These are phyloP conservation scores for Sistotremastrum suecicum DNA, from an alignment of 768 basidiomycete genomes.

Conservation along the genomic window DNA sequence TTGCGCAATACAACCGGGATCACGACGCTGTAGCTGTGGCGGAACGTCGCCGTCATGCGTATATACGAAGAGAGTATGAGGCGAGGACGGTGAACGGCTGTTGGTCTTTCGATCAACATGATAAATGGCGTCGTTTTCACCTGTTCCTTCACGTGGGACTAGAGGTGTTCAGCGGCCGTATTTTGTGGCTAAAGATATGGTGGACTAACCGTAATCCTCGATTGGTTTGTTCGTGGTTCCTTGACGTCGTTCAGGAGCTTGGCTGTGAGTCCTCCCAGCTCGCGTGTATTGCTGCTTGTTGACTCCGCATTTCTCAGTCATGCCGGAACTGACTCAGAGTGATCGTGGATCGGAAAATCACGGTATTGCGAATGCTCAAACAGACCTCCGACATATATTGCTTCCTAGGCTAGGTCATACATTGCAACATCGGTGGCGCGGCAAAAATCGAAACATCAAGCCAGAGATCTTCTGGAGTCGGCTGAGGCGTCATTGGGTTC, in stretches of 20 bases:
- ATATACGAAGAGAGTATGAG: too few species aligned
- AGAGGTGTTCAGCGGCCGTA: constrained; percentile 22
- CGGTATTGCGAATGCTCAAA: constrained; percentile 31
- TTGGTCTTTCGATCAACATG: constrained; percentile 14
- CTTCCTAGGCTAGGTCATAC: constrained; percentile 24
- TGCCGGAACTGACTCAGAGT: constrained; percentile 29
- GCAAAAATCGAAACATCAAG: constrained; percentile 11
- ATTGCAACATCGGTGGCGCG: constrained; percentile 27
- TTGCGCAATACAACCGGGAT: too few species aligned
- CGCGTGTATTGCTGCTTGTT: too few species aligned
- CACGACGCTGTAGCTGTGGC: too few species aligned
- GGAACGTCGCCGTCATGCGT: too few species aligned
- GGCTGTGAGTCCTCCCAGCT: constrained; percentile 14
- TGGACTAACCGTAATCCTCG: constrained; percentile 22
- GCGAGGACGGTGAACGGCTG: constrained; percentile 11
- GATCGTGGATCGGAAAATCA: constrained; percentile 31
- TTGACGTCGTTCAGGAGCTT: constrained; percentile 13
- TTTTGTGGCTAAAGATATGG: constrained; percentile 28
- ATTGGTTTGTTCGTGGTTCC: constrained; percentile 19
- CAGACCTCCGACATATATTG: constrained; percentile 21
- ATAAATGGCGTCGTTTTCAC: constrained; percentile 9
- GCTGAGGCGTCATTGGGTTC: too few species aligned
- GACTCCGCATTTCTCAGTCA: constrained; percentile 13
- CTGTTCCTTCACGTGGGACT: constrained; percentile 17
- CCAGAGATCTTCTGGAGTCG: constrained; percentile 16